Base-by-base conservation (phyloP, 2,329 filamentous ascomycete species). In the Fusarium tricinctum region DNA sequence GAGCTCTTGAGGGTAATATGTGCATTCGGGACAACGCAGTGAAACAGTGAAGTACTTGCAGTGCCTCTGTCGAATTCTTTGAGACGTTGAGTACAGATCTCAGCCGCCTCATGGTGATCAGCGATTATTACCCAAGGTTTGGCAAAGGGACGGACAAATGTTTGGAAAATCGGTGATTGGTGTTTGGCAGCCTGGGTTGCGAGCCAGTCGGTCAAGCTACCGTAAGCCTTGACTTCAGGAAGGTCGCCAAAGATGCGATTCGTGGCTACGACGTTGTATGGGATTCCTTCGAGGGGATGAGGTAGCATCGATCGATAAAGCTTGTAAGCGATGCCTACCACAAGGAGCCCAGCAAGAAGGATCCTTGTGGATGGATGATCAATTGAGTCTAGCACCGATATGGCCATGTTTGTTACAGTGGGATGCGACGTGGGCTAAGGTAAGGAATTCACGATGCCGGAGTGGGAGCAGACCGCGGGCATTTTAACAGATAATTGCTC, bases 1-100 rank as follows among this genome's bases (percentile, higher is more conserved):
- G 53, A 52, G 4, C 57, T 67, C n/a, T 35, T 40, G 3, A 69
- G 53, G 5, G 62, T 67, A 9, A 69, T 49, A 8, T 69, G 66
- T 7, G 48, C 38, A 2, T 53, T 45, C 0, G 66, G 66, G 10
- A 69, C 51, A 8, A 69, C 50, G 7, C 66, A 55, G 4, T 45
- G 15, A 7, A 69, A 63, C 12, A 66, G 2, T 14, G 51, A 20
- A 1, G 67, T 66, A 2, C 56, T 69, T 7, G 50, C 50, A 0
- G 33, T 35, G 6, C 56, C 66, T 5, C 58, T 28, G 17, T 70
- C 66, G 49, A 70, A 70, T 35, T 70, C 67, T 33, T 70, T 70
- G 19, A 56, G 13, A 0, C 67, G 50, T 8, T 48, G 66, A 3
- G 54, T 55, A 15, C 63, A 67, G 5, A 70, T 60, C 13, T 70